Base-by-base conservation (phyloP, 768 basidiomycete species). In the Auriscalpium vulgare region DNA sequence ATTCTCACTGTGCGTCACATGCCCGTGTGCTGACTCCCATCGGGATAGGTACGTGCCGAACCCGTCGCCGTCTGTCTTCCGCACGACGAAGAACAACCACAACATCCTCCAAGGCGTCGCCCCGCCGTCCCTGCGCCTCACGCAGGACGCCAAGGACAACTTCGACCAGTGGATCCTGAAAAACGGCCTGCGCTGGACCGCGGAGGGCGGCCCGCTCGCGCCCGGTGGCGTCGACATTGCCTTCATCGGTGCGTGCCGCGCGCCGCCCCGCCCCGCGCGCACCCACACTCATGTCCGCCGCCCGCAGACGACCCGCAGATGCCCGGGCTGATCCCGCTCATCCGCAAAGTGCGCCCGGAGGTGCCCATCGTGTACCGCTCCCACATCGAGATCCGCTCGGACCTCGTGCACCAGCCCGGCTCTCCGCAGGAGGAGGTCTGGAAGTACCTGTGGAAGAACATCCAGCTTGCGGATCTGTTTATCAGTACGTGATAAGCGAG, bases 31-130 rank as follows among this genome's bases (percentile, higher is more conserved):
- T 5, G 50, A 47, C 36, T 43, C 40, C 40, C 40, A 43, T 43
- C 40, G 40, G 21, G 47, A 49, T 59, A 88, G 87, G 87, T 91
- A 91, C 72, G 88, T 92, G 36, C 90, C 88, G 48, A 91, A 91
- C 74, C 88, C 89, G 21, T 85, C 91, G 47, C 92, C 93, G 1
- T 82, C 80, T 59, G 89, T 95, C 40, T 95, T 95, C 80, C 84
- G 92, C 60, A 92, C 88, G 58, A 95, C 92, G 61, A 90, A 90
- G 78, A 91, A 91, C 89, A 91, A 91, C 76, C 90, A 92, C 81
- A 92, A 92, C 72, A 91, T 91, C 67, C 77, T 95, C 21, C 93
- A 97, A 82, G 94, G 94, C 59, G 94, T 97, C 51, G 88, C 93
- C 2, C 71, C 83, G 11, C 84, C 87, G 9, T 82, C 82, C 57